phyloP scores from a whole-genome alignment of 805 yeast genomes.

The Millerago galiae region DNA sequence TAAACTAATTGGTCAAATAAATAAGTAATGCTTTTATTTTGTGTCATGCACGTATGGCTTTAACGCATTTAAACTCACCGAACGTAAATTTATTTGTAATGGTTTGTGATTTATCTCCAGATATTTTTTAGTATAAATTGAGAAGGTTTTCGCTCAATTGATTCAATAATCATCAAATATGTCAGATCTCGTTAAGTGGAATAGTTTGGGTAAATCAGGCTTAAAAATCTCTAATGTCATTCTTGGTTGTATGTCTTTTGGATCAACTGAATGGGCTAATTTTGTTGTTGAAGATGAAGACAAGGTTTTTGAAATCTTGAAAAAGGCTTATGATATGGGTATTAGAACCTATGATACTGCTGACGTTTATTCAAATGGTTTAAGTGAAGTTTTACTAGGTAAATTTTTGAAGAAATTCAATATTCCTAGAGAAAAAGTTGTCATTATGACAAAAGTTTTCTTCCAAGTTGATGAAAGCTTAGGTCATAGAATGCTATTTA shows the following conservation, averaged over 20 bases:
- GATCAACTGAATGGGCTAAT: slow-evolving; percentile 29
- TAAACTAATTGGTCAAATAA: background rate
- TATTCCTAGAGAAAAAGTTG: slow-evolving; percentile 46
- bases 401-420: slow-evolving; percentile 44
- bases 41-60: too few species aligned
- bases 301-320: slow-evolving; percentile 35
- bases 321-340: slow-evolving; percentile 39
- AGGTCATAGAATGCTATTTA: background rate
- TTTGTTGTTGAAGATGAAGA: slow-evolving; percentile 44
- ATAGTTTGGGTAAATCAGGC: slow-evolving; percentile 37
- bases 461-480: slow-evolving; percentile 9
- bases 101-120: slow-evolving; percentile 33
- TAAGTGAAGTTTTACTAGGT: slow-evolving; percentile 42
- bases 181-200: slow-evolving; percentile 7
- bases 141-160: background rate
- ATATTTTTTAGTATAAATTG: too few species aligned
- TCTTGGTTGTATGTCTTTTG: slow-evolving; percentile 47
- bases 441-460: slow-evolving; percentile 41
- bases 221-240: slow-evolving; percentile 41
- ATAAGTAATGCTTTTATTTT: background rate
- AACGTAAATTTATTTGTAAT: slow-evolving; percentile 35
- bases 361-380: slow-evolving; percentile 40
- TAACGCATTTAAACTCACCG: background rate
- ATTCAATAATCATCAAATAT: background rate
- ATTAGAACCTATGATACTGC: slow-evolving; percentile 46